These are phyloP conservation scores for Rhodotorula sp. DNA, from an alignment of 1,284 basidiomycete genomes.

Conservation along the genomic window DNA sequence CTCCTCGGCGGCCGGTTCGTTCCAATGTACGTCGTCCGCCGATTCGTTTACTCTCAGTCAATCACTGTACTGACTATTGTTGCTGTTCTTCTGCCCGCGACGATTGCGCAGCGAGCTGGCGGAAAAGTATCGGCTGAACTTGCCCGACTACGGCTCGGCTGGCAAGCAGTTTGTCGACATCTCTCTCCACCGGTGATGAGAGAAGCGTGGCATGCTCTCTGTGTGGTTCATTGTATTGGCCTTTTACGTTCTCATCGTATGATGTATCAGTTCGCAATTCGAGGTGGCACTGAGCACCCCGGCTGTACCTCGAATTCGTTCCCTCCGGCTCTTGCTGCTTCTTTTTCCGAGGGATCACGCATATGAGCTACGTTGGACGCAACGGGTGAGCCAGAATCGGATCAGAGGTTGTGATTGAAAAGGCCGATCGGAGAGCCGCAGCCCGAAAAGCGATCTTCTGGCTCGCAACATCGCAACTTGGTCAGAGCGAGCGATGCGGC, in stretches of 20 bases:
- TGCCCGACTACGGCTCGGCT: slow-evolving; percentile 40
- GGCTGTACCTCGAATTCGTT: no score
- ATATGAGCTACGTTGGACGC: neutral
- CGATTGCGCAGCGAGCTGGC: slow-evolving; percentile 59
- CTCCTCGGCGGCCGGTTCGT: slow-evolving; percentile 86
- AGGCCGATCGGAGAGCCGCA: neutral
- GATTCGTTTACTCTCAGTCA: slow-evolving; percentile 38
- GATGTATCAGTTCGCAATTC: no score
- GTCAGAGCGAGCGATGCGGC: neutral
- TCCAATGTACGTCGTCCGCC: slow-evolving; percentile 57
- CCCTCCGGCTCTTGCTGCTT: no score
- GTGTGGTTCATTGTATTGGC: no score
- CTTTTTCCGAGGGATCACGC: no score
- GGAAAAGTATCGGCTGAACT: slow-evolving; percentile 63
- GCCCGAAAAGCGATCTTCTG: slow-evolving; percentile 1
- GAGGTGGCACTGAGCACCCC: no score
- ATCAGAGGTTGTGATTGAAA: neutral
- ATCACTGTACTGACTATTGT: neutral
- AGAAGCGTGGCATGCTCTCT: no score
- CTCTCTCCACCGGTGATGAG: neutral
- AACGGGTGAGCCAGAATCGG: neutral
- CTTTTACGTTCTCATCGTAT: no score
- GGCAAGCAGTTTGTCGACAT: slow-evolving; percentile 41
- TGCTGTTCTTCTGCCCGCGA: neutral
- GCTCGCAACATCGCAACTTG: neutral